Base-by-base conservation (phyloP, 345 rosid species). In the Salix brachista region DNA sequence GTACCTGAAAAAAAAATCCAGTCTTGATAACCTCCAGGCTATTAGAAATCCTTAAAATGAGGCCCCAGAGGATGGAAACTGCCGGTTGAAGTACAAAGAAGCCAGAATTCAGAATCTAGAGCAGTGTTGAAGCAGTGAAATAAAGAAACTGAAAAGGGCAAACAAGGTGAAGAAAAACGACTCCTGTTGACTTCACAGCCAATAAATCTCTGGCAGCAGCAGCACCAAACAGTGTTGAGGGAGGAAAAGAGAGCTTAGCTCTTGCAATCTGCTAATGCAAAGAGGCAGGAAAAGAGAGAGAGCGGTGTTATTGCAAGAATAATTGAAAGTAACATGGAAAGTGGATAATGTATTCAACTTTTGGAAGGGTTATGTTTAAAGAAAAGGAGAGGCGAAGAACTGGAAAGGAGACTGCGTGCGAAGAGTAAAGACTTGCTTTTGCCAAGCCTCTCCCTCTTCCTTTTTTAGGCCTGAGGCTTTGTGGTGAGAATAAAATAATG, bases 1-100 rank as follows among this genome's bases (percentile, higher is more conserved):
- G 74, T 83, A 87, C 88, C 90, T 83, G 78, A 82, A 65, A 83
- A 28, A 74, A 79, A 52, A 81, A 66, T 72, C 65, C 80, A 69
- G 69, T 75, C 71, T 66, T 5, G 16, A 77, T 46, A 60, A 73
- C 32, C 72, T 74, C 71, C 68, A 61, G 36, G 77, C 78, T 69
- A 79, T 34, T 60, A 71, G 71, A 67, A 79, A 46, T 71, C 77
- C 26, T 74, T 26, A 28, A 69, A 77, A 72, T 48, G 42, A 34
- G 52, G 54, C 34, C 65, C 71, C 58, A 54, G 67, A 68, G 26
- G 32, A 37, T 25, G 46, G 67, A 50, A 74, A 42, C 37, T 25
- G 36, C 50, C 54, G 64, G 52, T 52, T 58, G 76, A 28, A 75
- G 44, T 25, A 36, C 16, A 68, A 75, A 65, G 34, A 72, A 69